Conservation (phyloP, 1,139 yeast species). For the Magnusiomyces ingens region DNA sequence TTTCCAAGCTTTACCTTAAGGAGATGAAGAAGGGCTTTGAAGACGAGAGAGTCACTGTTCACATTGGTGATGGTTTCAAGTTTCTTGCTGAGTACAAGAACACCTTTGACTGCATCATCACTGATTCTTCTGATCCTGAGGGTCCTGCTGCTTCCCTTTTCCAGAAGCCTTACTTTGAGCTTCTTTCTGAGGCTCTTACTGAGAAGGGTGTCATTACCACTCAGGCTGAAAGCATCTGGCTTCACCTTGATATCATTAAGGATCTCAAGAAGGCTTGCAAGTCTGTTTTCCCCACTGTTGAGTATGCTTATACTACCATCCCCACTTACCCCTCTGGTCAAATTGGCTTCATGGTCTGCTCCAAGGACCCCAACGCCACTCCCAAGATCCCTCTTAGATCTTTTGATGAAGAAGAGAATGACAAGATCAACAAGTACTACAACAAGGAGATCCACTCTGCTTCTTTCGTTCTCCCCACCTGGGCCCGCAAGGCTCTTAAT, state of each 20-base stretch:
- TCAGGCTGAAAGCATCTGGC: slow-evolving; percentile 86
- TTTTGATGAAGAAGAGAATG: slow-evolving; percentile 57
- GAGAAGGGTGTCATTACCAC: slow-evolving; percentile 84
- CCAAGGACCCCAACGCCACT: slow-evolving; percentile 58
- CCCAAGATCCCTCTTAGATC: slow-evolving; percentile 64
- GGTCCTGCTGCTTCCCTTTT: slow-evolving; percentile 91
- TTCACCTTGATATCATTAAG: slow-evolving; percentile 72
- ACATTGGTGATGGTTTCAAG: slow-evolving; percentile 89
- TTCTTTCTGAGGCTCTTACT: slow-evolving; percentile 72
- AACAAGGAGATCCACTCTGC: slow-evolving; percentile 75
- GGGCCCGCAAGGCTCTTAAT: slow-evolving; percentile 43
- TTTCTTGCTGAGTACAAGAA: slow-evolving; percentile 69
- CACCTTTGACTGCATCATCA: slow-evolving; percentile 77
- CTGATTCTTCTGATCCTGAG: slow-evolving; percentile 94
- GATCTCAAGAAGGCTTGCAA: slow-evolving; percentile 68
- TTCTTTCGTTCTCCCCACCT: slow-evolving; percentile 79
- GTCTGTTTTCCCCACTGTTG: slow-evolving; percentile 79
- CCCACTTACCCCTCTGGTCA: slow-evolving; percentile 95
- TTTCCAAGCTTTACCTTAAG: slow-evolving; percentile 77
- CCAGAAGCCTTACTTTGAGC: slow-evolving; percentile 78
- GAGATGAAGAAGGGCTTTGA: slow-evolving; percentile 72
- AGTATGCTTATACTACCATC: slow-evolving; percentile 79
- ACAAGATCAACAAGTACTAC: slow-evolving; percentile 65
- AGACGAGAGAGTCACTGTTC: slow-evolving; percentile 76
- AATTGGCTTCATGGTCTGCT: slow-evolving; percentile 89